Base-by-base conservation (phyloP, 2,329 filamentous ascomycete species). In the Fusarium hostae region DNA sequence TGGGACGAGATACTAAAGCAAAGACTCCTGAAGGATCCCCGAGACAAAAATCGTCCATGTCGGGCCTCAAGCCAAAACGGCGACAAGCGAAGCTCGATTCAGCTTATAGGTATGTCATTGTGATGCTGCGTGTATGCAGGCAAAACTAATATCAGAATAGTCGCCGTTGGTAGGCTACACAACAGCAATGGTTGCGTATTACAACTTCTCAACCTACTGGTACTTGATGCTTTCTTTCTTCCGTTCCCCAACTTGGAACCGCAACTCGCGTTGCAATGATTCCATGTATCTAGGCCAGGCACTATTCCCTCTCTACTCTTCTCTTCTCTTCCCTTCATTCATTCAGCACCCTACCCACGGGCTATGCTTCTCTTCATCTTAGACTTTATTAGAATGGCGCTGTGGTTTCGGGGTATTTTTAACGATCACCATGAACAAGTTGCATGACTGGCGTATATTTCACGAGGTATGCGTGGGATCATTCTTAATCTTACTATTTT, bases 81-180 rank as follows among this genome's bases (percentile, higher is more conserved):
- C 80, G 81, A 30, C 78, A 78, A 47, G 74, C 71, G 6, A 81
- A 79, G 44, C 76, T 81, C 28, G 79, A 83, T 71, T 81, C 81
- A 20, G 81, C 81, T 9, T 83, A 82, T 45, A 80, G 81, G 81
- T 82, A 74, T 72, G 75, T 57, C 32, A 44, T 16, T 5, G 24
- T 22, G 9, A 22, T 30, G 10, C 12, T 4, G 6, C 3, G 3
- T 22, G 24, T 32, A 26, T 11, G 32, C 30, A 10, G 24, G 15
- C n/a, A 24, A 43, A 64, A 51, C 72, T 77, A 64, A 77, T 37
- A 20, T 20, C 45, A 8, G 22, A 47, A 57, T 13, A 82, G 81
- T 57, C 81, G 81, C n/a, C 81, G 81, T 45, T 82, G 81, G 81
- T 82, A 72, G 64, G 55, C 51, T 45, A 47, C 48, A 11, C 41